Base-by-base conservation (phyloP, 2,329 filamentous ascomycete species). In the Phoma sp. region DNA sequence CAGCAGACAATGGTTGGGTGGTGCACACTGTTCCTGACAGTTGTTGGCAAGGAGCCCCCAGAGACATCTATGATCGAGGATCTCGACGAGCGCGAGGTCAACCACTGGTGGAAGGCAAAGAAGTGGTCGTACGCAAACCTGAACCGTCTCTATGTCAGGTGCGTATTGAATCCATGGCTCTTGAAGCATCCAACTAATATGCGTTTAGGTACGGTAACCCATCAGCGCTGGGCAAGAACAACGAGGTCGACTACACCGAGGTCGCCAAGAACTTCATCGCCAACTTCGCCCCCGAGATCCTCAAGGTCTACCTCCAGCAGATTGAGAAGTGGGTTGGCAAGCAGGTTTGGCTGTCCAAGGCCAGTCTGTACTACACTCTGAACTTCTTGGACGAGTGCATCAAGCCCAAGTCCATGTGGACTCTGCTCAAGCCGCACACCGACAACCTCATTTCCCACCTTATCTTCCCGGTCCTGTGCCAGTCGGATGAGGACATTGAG, bases 21-120 rank as follows among this genome's bases (percentile, higher is more conserved):
- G 95, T 98, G 93, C 76, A 93, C 93, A 20, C 84, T 99, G 56
- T 98, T 99, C 80, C 81, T 99, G 63, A 88, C 90, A 57, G 91
- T 96, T 45, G 90, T 98, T 29, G 88, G 89, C 64, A 98, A 98
- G 77, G 80, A 88, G 18, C 87, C 91, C 29, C 95, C 95, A 4
- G 83, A 89, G 50, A 87, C 83, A 64, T 89, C 93, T 29, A 87
- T 98, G 84, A 76, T 82, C 53, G 92, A 96, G 56, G 91, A 91
- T 56, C 79, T 89, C 46, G 87, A 91, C 53, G 93, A 98, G 71
- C 87, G 95, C 53, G 95, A 98, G 77, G 85, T 89, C 68, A 93
- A 96, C 73, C 92, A 97, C 76, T 99, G 95, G 93, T 99, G 93
- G 93, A 99, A 98, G 81, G 91, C 93, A 60, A 98, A 98, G 87